phyloP scores from a whole-genome alignment of 139 green algal species.

The Helicosporidium sp. region DNA sequence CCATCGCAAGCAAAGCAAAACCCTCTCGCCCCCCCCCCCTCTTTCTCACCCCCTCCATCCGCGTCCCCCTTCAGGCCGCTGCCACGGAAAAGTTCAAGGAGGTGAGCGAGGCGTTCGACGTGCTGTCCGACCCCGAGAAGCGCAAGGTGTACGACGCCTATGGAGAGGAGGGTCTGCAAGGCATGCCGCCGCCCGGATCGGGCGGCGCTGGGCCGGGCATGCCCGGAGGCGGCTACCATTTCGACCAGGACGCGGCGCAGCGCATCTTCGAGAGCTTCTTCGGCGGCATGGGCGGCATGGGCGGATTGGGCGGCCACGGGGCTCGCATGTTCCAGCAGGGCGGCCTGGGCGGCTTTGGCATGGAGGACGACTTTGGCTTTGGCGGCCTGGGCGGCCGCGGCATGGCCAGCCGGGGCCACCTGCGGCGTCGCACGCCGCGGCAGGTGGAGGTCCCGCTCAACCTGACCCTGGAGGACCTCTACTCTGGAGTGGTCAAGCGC shows the following conservation, averaged over 20 bases:
- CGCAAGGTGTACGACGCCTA: slow-evolving; percentile 79
- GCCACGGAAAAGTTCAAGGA: slow-evolving; percentile 37
- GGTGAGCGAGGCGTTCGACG: slow-evolving; percentile 26
- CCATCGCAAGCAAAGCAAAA: too few species aligned
- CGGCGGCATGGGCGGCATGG: slow-evolving; percentile 10
- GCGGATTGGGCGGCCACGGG: too few species aligned
- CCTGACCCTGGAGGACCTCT: slow-evolving; percentile 29
- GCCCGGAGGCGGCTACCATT: slow-evolving; percentile 1
- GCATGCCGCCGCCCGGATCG: slow-evolving; percentile 8
- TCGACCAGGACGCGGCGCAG: slow-evolving; percentile 14
- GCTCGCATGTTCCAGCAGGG: too few species aligned
- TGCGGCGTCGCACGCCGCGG: background rate
- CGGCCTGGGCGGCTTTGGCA: too few species aligned
- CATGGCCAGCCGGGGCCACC: slow-evolving; percentile 1
- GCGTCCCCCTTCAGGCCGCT: slow-evolving; percentile 9
- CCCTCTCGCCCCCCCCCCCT: too few species aligned
- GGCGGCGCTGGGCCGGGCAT: background rate
- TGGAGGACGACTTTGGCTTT: too few species aligned
- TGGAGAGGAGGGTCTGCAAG: slow-evolving; percentile 88
- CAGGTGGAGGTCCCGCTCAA: slow-evolving; percentile 17
- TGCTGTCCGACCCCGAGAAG: slow-evolving; percentile 29
- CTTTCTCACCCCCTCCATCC: too few species aligned
- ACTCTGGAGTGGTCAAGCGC: slow-evolving; percentile 39
- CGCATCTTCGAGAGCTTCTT: slow-evolving; percentile 23
- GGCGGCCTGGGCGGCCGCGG: slow-evolving; percentile 1